Base-by-base conservation (phyloP, 106 monocot species). In the Cymbidium sinense region DNA sequence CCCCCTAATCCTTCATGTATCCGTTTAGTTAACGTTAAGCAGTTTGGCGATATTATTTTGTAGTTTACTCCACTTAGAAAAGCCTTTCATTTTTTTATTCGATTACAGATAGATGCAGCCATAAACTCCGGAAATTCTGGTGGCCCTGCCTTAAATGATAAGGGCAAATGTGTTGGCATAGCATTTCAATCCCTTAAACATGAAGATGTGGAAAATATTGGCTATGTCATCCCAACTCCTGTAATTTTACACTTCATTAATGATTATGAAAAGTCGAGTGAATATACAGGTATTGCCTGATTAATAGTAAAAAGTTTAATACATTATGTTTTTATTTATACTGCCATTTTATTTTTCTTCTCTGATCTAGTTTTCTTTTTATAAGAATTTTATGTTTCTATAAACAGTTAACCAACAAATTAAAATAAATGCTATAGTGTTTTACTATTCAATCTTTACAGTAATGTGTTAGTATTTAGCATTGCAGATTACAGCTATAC, bases 111-210 rank as follows among this genome's bases (percentile, higher is more conserved):
- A 78, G 98, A 99, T 83, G 98, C 98, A 51, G 98, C 99, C 77
- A 99, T 99, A 84, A 99, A 99, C 69, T 95, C 99, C n/a, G 99
- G 99, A 76, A 99, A 99, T 86, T 99, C 99, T 69, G 99, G 99
- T 69, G 99, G 99, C 1, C 99, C 99, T 79, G 99, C 99, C 74
- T 99, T 95, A 84, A 99, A 89, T 82, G 99, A 99, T 73, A 92
- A 86, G 79, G 99, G 99, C 34, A 90, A 93, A 81, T 99, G 99
- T 86, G 99, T 99, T 50, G 99, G 99, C 28, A 99, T 99, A 84
- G 99, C 99, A 76, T 99, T 99, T 86, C 99, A 99, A 51, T 99
- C 99, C 21, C 90, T 99, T 73, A 95, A 93, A 67, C 90, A 95
- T 81, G 99, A 95, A 86, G 99, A 95, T 91, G 99, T 81, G 29